Evolutionary conservation across 78 protist genomes (phyloP).

Genomic region (slime mould (Dictyostelium discoideum)): DNA sequence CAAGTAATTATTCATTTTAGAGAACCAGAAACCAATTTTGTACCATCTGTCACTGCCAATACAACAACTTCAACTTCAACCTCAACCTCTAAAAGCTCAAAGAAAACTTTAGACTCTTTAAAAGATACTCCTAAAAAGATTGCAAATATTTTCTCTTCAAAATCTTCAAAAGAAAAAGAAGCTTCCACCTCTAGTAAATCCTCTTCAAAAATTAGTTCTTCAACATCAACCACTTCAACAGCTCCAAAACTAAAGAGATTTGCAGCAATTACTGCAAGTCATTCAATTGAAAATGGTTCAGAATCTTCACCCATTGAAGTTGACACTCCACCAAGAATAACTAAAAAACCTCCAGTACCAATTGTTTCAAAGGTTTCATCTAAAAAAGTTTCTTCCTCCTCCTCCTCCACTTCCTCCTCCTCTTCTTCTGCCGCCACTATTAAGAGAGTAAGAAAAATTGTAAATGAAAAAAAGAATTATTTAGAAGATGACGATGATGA

Average conservation of each 20-base stretch:
- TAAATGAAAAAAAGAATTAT: not conserved
- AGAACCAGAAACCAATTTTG: not conserved
- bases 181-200: not conserved
- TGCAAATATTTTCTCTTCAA: not conserved
- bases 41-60: not conserved
- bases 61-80: not conserved
- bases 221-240: not conserved
- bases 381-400: not conserved
- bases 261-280: not conserved
- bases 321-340: not conserved
- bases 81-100: not conserved
- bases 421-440: not conserved
- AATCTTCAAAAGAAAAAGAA: not conserved
- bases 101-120: not conserved
- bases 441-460: not conserved
- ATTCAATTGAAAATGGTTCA: not conserved
- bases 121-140: slow-evolving; percentile 22
- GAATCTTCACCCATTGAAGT: not conserved
- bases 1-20: not conserved
- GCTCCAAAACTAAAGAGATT: not conserved
- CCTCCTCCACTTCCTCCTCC: not conserved
- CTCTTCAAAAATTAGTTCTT: not conserved
- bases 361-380: not conserved
- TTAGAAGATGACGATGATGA: not conserved
- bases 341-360: not conserved